A percentile compares a stretch with the other conserved stretches of the same genome.
phyloP scores from a whole-genome alignment of 768 basidiomycete genomes.

The Hortiboletus campestris region DNA sequence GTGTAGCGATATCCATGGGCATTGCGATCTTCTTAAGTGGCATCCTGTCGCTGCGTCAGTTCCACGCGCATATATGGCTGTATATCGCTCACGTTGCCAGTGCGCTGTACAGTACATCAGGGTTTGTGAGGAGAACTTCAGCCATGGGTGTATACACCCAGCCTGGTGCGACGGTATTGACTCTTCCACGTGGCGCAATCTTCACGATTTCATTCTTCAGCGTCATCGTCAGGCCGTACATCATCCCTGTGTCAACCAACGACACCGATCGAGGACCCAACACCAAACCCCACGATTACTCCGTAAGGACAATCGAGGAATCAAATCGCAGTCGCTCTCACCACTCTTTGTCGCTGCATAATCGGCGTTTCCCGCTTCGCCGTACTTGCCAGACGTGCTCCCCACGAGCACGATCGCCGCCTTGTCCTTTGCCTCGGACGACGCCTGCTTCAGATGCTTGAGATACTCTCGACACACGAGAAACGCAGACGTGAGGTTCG shows the following conservation, averaged over 20 bases:
- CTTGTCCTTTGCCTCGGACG: slow-evolving; percentile 43
- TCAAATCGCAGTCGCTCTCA: slow-evolving; percentile 21
- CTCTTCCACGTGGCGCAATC: slow-evolving; percentile 62
- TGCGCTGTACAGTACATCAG: slow-evolving; percentile 51
- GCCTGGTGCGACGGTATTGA: slow-evolving; percentile 65
- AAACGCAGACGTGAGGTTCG: slow-evolving; percentile 65
- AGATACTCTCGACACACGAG: slow-evolving; percentile 53
- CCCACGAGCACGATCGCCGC: slow-evolving; percentile 64
- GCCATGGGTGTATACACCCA: slow-evolving; percentile 68
- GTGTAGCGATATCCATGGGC: slow-evolving; percentile 60
- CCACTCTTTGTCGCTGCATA: slow-evolving; percentile 67
- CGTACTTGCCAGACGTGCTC: slow-evolving; percentile 68
- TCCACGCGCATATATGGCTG: not conserved
- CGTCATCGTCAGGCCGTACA: slow-evolving; percentile 64
- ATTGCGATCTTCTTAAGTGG: slow-evolving; percentile 67
- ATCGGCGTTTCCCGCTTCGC: slow-evolving; percentile 62
- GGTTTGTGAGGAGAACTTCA: slow-evolving; percentile 54
- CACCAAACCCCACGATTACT: not conserved
- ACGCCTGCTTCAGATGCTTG: slow-evolving; percentile 40
- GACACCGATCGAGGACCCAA: too few species aligned
- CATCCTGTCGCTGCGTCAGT: slow-evolving; percentile 38
- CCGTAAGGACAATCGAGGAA: not conserved
- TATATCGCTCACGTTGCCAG: slow-evolving; percentile 59
- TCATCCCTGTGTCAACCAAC: too few species aligned
- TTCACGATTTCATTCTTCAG: slow-evolving; percentile 79